Evolutionary conservation across 2,329 filamentous ascomycete genomes (phyloP).

Genomic region (Microdochium nivale): DNA sequence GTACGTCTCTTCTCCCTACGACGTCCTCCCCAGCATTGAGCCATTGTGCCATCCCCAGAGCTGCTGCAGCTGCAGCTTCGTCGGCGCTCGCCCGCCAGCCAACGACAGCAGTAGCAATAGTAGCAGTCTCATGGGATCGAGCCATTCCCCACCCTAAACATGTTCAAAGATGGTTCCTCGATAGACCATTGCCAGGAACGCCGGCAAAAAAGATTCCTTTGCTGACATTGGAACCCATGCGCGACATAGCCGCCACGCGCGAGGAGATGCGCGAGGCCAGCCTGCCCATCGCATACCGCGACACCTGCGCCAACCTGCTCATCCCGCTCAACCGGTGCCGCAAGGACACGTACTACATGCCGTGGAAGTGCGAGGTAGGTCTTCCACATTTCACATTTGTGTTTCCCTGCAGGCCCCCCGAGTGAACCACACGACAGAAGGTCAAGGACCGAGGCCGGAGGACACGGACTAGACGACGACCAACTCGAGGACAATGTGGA

Average conservation of each 20-base stretch:
- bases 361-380: constrained; percentile 95
- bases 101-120: too few relatives aligned
- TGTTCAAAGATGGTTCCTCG: too few relatives aligned
- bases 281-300: constrained; percentile 83
- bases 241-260: constrained; percentile 59
- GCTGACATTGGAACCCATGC: constrained; percentile 1
- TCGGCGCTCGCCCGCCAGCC: too few relatives aligned
- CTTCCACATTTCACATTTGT: neutral
- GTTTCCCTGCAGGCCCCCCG: neutral
- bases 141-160: too few relatives aligned
- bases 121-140: too few relatives aligned
- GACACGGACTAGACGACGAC: neutral
- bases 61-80: too few relatives aligned
- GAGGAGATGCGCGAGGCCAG: constrained; percentile 91
- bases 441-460: neutral
- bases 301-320: constrained; percentile 89
- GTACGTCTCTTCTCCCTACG: neutral
- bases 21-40: neutral
- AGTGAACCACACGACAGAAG: neutral
- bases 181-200: too few relatives aligned
- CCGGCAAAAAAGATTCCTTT: neutral
- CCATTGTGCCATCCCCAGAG: neutral
- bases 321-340: constrained; percentile 96
- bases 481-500: too few relatives aligned
- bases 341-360: constrained; percentile 82